Evolutionary conservation across 352 stramenopile genomes (phyloP).

Genomic region (Globisporangium cylindrosporum): DNA sequence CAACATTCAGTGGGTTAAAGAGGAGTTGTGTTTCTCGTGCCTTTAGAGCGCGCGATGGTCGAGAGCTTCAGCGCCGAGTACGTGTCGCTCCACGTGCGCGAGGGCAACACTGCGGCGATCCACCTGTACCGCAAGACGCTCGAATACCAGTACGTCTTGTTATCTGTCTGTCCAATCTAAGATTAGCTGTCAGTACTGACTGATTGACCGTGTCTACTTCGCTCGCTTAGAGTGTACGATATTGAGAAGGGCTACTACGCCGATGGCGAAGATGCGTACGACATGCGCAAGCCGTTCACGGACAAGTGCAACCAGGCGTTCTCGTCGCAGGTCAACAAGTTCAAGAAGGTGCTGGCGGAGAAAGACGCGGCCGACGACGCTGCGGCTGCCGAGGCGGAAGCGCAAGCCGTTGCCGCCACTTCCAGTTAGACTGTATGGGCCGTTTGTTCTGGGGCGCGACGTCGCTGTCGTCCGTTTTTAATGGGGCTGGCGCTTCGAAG

Average conservation of each 20-base stretch:
- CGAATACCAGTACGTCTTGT: slow-evolving; percentile 89
- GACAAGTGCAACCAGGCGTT: slow-evolving; percentile 88
- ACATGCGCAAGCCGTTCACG: slow-evolving; percentile 96
- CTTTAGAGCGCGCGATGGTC: slow-evolving; percentile 91
- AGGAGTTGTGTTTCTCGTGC: background rate
- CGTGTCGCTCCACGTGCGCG: slow-evolving; percentile 98
- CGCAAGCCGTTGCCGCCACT: background rate
- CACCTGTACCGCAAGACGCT: slow-evolving; percentile 98
- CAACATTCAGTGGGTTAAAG: background rate
- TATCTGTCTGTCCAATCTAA: background rate
- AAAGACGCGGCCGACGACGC: slow-evolving; percentile 45
- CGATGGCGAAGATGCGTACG: slow-evolving; percentile 99
- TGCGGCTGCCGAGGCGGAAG: slow-evolving; percentile 15
- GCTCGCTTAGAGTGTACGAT: slow-evolving; percentile 90
- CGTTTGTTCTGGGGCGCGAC: background rate
- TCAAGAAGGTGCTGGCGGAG: slow-evolving; percentile 76
- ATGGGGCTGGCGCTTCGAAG: background rate
- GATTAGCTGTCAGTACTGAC: background rate
- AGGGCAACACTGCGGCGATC: slow-evolving; percentile 97
- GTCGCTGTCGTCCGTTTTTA: background rate
- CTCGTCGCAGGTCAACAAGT: slow-evolving; percentile 77
- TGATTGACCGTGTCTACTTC: background rate
- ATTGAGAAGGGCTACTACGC: slow-evolving; percentile 99
- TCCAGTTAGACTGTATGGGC: slow-evolving; percentile 16
- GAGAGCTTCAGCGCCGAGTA: slow-evolving; percentile 98